Conservation (phyloP, 768 basidiomycete genomes). For the Leccinum rimulosum region DNA sequence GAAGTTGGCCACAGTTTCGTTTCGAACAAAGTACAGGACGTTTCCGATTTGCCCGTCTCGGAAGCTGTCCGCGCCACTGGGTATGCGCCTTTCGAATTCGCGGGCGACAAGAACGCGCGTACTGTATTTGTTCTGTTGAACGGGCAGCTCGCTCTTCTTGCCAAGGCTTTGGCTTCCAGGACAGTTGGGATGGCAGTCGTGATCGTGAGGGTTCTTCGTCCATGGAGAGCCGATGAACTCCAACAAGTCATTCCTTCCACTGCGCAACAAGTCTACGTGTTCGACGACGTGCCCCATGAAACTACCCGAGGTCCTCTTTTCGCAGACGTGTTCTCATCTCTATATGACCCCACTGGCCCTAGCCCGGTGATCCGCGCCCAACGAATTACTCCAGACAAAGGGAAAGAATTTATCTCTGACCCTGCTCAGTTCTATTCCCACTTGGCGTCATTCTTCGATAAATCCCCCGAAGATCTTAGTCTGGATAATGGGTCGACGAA, state of each 20-base stretch:
- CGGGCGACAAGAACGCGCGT: slow-evolving; percentile 59
- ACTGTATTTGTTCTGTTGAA: slow-evolving; percentile 73
- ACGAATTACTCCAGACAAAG: slow-evolving; percentile 55
- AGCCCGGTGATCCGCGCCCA: slow-evolving; percentile 49
- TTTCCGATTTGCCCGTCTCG: slow-evolving; percentile 35
- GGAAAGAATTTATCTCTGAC: slow-evolving; percentile 47
- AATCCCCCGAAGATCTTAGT: slow-evolving; percentile 29
- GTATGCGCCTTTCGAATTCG: slow-evolving; percentile 77
- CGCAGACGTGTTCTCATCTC: slow-evolving; percentile 64
- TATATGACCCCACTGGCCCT: slow-evolving; percentile 42
- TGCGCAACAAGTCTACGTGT: slow-evolving; percentile 60
- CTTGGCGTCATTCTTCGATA: slow-evolving; percentile 24
- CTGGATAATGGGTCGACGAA: slow-evolving; percentile 33
- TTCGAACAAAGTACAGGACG: slow-evolving; percentile 34
- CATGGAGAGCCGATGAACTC: slow-evolving; percentile 75
- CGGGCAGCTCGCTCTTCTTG: slow-evolving; percentile 67
- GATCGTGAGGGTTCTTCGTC: slow-evolving; percentile 74
- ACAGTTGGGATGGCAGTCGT: slow-evolving; percentile 60
- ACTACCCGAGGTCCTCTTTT: slow-evolving; percentile 64
- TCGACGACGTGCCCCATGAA: slow-evolving; percentile 73
- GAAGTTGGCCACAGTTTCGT: slow-evolving; percentile 62
- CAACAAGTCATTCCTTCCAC: slow-evolving; percentile 55
- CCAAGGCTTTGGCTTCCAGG: slow-evolving; percentile 48
- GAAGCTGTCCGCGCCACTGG: slow-evolving; percentile 55
- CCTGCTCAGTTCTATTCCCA: slow-evolving; percentile 46